Evolutionary conservation across 129 eudicot species (phyloP).

Genomic region (Escallonia rubra): DNA sequence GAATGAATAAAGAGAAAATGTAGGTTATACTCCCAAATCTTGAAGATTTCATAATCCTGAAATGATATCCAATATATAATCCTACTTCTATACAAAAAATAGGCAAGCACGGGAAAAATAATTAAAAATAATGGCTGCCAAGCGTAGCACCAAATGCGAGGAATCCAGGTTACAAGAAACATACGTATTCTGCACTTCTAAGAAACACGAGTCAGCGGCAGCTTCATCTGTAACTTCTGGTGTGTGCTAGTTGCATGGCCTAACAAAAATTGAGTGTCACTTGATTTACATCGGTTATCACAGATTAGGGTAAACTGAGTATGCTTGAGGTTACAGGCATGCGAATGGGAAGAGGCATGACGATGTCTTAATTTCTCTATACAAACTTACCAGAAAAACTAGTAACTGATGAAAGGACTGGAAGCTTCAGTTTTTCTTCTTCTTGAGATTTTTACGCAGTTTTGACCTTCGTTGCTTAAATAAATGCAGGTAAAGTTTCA

Average conservation of each 20-base stretch:
- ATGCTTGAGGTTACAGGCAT: too few relatives aligned
- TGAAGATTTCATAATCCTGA: neutral
- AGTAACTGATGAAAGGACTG: constrained; percentile 1
- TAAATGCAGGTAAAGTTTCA: constrained; percentile 78
- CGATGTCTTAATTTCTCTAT: neutral
- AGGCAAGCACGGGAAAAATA: neutral
- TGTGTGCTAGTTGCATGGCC: too few relatives aligned
- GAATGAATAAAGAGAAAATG: neutral
- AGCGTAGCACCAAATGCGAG: too few relatives aligned
- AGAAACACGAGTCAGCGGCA: too few relatives aligned
- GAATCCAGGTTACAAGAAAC: too few relatives aligned
- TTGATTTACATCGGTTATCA: too few relatives aligned
- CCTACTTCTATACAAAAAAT: neutral
- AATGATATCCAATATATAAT: neutral
- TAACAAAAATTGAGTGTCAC: too few relatives aligned
- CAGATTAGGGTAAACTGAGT: too few relatives aligned
- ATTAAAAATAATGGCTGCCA: neutral
- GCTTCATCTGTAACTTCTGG: too few relatives aligned
- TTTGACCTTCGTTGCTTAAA: constrained; percentile 83
- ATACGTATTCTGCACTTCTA: too few relatives aligned
- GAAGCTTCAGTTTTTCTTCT: constrained; percentile 44
- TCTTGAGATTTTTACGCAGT: constrained; percentile 41
- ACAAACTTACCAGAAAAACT: constrained; percentile 5
- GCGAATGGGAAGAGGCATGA: too few relatives aligned
- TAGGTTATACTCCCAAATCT: neutral